Base-by-base conservation (phyloP, 805 yeast genomes). In the Ogataea saltuana region DNA sequence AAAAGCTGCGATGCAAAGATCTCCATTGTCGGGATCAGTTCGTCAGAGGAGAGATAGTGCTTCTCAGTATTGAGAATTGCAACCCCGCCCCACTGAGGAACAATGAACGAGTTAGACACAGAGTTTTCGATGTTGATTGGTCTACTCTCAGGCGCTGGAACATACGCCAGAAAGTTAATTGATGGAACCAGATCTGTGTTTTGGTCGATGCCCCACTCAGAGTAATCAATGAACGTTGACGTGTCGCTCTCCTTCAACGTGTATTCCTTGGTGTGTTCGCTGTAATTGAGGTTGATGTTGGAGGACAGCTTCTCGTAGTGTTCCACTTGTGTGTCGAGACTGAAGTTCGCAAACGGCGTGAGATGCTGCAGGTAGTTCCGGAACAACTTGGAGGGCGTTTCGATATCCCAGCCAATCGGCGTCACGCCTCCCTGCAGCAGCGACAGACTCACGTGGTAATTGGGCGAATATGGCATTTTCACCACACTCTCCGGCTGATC, bases 61-160 rank as follows among this genome's bases (percentile, higher is more conserved):
- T 47, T 41, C 6, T 66, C 65, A 29, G 61, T 44, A 56, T 83
- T 72, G 60, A 67, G 58, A 50, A 83, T 68, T 56, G 68, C 63
- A 44, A 87, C 77, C 49, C 97, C 96, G 9, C 93, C 95, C 87
- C 96, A 90, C 64, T 86, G 95, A 6, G 97, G 95, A 17, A 91
- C 78, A 34, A 85, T 63, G 57, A 84, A 89, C 42, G 82, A 79
- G 60, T 75, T 83, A 35, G 80, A 68, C 32, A 49, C 49, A 0
- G 56, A 72, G 43, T 72, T 65, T 33, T 68, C 75, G 36, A 84
- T 76, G 4, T 46, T 52, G 55, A 80, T 69, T 17, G 80, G 88
- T 45, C 69, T 61, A 20, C 65, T 67, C 19, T 69, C 65, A 28
- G 63, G 55, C 4, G 74, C 68, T 2, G 95, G 89, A 41, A 81